phyloP scores from a whole-genome alignment of 768 basidiomycete genomes.

The Leccinum fibrillosum region DNA sequence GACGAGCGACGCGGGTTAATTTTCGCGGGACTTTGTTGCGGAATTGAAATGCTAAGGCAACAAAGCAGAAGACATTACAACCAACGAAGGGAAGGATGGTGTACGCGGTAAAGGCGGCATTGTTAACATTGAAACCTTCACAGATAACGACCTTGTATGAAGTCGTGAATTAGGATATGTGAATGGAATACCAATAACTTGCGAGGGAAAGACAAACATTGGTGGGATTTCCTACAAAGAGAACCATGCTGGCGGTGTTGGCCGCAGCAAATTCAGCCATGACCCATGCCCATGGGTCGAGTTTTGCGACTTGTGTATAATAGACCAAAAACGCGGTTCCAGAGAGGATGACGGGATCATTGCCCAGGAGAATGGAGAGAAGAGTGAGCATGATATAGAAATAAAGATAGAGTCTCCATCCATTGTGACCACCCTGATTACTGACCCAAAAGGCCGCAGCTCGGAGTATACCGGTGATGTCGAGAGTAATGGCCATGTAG shows the following conservation, averaged over 20 bases:
- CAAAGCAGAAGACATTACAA: conserved; percentile 58
- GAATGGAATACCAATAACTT: neutral
- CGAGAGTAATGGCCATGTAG: conserved; percentile 90
- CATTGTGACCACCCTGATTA: conserved; percentile 70
- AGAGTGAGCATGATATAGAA: conserved; percentile 82
- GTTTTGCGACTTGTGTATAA: conserved; percentile 60
- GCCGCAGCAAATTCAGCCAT: conserved; percentile 77
- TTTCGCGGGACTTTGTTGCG: conserved; percentile 49
- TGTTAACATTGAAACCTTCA: conserved; percentile 78
- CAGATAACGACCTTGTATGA: conserved; percentile 63
- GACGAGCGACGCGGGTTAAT: conserved; percentile 35
- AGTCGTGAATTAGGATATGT: neutral
- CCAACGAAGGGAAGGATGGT: conserved; percentile 79
- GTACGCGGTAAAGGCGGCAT: conserved; percentile 77
- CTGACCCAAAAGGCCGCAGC: conserved; percentile 89
- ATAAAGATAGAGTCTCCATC: conserved; percentile 70
- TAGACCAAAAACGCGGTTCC: conserved; percentile 91
- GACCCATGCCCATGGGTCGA: conserved; percentile 62
- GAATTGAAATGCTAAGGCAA: conserved; percentile 59
- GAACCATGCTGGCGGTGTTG: conserved; percentile 71
- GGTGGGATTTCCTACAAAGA: conserved; percentile 89
- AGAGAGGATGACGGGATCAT: conserved; percentile 90
- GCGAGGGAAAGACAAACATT: conserved; percentile 44
- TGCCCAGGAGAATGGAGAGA: conserved; percentile 80
- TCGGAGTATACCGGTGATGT: conserved; percentile 82